phyloP scores from a whole-genome alignment of 495 filamentous ascomycete genomes.

The Penicillium malachiteum region DNA sequence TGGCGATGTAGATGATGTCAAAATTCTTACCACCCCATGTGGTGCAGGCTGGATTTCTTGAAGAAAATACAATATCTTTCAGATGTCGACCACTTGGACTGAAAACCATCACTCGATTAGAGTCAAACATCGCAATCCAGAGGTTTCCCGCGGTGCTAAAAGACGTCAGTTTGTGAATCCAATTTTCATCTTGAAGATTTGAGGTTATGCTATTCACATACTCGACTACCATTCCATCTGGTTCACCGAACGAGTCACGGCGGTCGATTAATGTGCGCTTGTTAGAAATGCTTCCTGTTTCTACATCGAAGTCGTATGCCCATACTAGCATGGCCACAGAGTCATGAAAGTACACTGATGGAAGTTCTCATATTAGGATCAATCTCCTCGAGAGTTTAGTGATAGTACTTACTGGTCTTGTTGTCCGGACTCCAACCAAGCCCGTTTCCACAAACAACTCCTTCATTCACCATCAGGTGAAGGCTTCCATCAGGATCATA shows the following conservation, averaged over 20 bases:
- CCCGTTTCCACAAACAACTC: conserved; percentile 1
- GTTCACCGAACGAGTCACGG: neutral
- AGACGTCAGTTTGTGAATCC: neutral
- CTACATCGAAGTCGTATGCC: neutral
- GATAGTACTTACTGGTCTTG: neutral
- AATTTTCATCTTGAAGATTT: neutral
- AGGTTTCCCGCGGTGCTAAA: neutral
- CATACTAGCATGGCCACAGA: neutral
- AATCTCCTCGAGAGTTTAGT: too few relatives aligned
- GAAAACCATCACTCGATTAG: neutral
- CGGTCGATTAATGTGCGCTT: neutral
- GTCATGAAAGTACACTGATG: neutral
- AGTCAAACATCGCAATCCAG: neutral
- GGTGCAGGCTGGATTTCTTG: neutral
- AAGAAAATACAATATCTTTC: neutral
- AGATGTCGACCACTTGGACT: neutral
- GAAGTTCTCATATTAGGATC: neutral
- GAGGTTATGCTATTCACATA: neutral
- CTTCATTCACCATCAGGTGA: neutral
- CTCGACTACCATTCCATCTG: conserved; percentile 1
- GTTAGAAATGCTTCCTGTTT: neutral
- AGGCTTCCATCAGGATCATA: conserved; percentile 50
- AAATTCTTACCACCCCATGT: neutral
- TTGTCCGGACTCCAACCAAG: neutral
- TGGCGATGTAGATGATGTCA: neutral